Conservation (phyloP, 1,284 basidiomycete species). For the Blastosporella zonata region DNA sequence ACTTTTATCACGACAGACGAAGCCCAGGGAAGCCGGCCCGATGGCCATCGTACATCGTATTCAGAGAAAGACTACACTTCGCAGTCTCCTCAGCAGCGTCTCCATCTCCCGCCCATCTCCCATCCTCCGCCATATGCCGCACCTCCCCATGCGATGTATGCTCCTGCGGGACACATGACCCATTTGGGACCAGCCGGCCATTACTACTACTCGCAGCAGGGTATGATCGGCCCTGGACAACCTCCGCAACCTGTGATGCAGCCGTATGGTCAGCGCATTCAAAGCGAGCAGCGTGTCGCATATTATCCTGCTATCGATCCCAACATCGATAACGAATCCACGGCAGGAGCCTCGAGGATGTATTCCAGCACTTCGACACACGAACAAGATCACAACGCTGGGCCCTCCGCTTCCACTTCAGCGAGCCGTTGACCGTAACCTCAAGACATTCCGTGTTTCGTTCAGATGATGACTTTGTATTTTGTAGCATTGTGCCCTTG, state of each 20-base stretch:
- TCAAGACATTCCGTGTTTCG: neutral
- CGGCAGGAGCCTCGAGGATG: conserved; percentile 2
- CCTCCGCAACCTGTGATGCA: conserved; percentile 21
- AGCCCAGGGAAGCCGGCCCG: conserved; percentile 5
- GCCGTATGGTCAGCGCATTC: conserved; percentile 12
- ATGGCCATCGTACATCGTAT: conserved; percentile 8
- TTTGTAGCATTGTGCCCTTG: conserved; percentile 12
- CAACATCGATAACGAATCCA: conserved; percentile 28
- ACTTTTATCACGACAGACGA: conserved; percentile 3
- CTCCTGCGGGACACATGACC: conserved; percentile 9
- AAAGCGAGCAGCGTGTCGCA: conserved; percentile 15
- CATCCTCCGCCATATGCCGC: conserved; percentile 15
- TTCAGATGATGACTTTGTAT: conserved; percentile 11
- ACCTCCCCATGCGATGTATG: conserved; percentile 17
- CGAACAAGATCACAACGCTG: conserved; percentile 6
- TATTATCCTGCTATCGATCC: conserved; percentile 42
- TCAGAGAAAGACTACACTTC: conserved; percentile 13
- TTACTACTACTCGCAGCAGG: conserved; percentile 20
- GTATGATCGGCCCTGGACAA: conserved; percentile 23
- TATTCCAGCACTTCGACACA: conserved; percentile 4
- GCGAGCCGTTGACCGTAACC: conserved; percentile 7
- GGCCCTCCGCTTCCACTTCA: conserved; percentile 5
- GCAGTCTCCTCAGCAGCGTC: conserved; percentile 12
- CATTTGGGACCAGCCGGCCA: conserved; percentile 15
- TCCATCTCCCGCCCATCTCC: conserved; percentile 19